phyloP scores from a whole-genome alignment of 108 stramenopile genomes.

The Cylindrotheca closterium region DNA sequence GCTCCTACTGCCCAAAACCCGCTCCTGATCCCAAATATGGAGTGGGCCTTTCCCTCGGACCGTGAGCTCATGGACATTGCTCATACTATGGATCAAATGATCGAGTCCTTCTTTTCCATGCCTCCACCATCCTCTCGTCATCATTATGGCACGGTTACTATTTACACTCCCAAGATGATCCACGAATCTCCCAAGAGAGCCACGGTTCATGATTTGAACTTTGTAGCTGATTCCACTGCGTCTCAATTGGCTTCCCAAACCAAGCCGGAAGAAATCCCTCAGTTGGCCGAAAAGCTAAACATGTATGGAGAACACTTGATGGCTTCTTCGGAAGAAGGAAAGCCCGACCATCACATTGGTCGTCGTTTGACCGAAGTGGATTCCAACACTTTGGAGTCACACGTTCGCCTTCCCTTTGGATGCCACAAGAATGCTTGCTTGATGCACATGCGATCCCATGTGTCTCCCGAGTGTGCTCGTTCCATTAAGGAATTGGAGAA shows the following conservation, averaged over 20 bases:
- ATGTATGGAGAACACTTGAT: slow-evolving; percentile 11
- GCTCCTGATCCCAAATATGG: slow-evolving; percentile 27
- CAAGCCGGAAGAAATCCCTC: slow-evolving; percentile 25
- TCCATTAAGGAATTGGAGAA: slow-evolving; percentile 24
- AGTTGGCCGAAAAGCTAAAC: slow-evolving; percentile 16
- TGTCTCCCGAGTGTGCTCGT: slow-evolving; percentile 16
- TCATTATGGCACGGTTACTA: neutral
- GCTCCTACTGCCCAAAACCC: neutral
- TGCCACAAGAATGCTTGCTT: slow-evolving; percentile 33
- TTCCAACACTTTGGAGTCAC: slow-evolving; percentile 13
- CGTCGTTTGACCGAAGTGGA: slow-evolving; percentile 47
- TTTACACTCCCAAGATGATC: slow-evolving; percentile 6
- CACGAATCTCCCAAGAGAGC: slow-evolving; percentile 1
- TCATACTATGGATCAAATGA: slow-evolving; percentile 19
- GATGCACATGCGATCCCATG: slow-evolving; percentile 2
- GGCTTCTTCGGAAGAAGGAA: slow-evolving; percentile 1
- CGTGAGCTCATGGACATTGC: slow-evolving; percentile 10
- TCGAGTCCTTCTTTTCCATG: slow-evolving; percentile 16
- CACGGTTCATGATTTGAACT: neutral
- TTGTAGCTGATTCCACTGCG: slow-evolving; percentile 10
- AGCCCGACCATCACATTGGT: slow-evolving; percentile 20
- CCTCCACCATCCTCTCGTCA: no score
- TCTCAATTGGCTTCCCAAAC: slow-evolving; percentile 10
- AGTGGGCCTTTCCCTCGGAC: slow-evolving; percentile 24
- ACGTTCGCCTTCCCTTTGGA: slow-evolving; percentile 20